Evolutionary conservation across 768 basidiomycete genomes (phyloP).

Genomic region (Cystobasidium tubakii): DNA sequence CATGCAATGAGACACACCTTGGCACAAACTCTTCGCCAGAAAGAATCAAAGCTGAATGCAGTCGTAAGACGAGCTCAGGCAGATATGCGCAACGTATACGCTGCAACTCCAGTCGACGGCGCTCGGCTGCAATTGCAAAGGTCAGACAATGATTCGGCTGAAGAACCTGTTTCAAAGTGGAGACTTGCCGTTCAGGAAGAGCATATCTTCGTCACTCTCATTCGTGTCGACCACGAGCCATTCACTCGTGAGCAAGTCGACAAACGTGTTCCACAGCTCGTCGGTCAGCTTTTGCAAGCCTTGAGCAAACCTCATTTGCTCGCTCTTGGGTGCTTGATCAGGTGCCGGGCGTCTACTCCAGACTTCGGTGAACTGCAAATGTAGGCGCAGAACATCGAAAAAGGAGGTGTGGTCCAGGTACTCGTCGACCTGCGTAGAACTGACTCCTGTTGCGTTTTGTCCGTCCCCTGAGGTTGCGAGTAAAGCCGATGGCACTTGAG

Average conservation of each 20-base stretch:
- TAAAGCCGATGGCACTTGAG: constrained; percentile 8
- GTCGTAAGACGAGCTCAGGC: constrained; percentile 78
- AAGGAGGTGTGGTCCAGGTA: constrained; percentile 74
- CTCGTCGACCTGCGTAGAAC: constrained; percentile 47
- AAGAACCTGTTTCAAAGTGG: constrained; percentile 35
- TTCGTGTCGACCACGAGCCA: constrained; percentile 13
- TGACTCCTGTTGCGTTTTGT: constrained; percentile 36
- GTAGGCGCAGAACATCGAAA: constrained; percentile 61
- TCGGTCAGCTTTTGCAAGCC: constrained; percentile 8
- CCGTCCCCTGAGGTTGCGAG: background rate
- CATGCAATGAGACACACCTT: constrained; percentile 57
- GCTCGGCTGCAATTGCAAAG: constrained; percentile 52
- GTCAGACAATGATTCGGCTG: background rate
- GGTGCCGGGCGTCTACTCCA: constrained; percentile 39
- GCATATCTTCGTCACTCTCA: background rate
- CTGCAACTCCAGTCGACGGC: constrained; percentile 61
- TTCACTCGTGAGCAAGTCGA: constrained; percentile 5
- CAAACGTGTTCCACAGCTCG: background rate
- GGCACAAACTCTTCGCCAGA: constrained; percentile 60
- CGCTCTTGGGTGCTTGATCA: background rate
- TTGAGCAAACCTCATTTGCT: constrained; percentile 5
- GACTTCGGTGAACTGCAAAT: constrained; percentile 37
- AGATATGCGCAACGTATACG: constrained; percentile 83
- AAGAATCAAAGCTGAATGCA: constrained; percentile 66
- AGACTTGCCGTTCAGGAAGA: constrained; percentile 4